These are phyloP conservation scores for Angophora floribunda DNA, from an alignment of 345 rosid species.

Conservation along the genomic window DNA sequence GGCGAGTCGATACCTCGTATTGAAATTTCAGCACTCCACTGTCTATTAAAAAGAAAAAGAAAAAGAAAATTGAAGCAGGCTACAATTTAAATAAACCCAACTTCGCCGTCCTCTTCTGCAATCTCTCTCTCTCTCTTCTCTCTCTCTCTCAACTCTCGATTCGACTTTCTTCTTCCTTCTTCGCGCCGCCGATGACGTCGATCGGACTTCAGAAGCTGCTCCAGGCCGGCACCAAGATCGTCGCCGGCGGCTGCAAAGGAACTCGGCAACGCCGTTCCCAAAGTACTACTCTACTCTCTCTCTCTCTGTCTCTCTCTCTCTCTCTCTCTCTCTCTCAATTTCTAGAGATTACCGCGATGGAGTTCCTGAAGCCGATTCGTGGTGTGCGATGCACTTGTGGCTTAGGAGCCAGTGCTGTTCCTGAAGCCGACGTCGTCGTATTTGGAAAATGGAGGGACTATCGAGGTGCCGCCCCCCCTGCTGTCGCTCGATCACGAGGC, in stretches of 20 bases:
- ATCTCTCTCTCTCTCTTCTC: not conserved
- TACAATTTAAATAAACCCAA: not conserved
- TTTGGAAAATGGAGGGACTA: slow-evolving; percentile 79
- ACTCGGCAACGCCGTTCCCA: slow-evolving; percentile 87
- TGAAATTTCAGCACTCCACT: too few species aligned
- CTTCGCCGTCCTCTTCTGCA: not conserved
- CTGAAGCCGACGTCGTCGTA: slow-evolving; percentile 93
- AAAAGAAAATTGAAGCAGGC: not conserved
- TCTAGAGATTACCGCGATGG: not conserved
- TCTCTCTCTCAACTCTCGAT: slow-evolving; percentile 1
- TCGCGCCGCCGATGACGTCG: slow-evolving; percentile 8
- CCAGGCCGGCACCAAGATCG: slow-evolving; percentile 76
- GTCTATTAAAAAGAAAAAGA: too few species aligned
- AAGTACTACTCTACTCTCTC: slow-evolving; percentile 30
- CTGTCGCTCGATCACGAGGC: slow-evolving; percentile 87
- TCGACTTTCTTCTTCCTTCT: not conserved
- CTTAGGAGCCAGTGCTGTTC: slow-evolving; percentile 79
- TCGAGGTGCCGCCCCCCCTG: slow-evolving; percentile 70
- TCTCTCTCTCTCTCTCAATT: not conserved
- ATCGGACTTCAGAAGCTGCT: slow-evolving; percentile 42
- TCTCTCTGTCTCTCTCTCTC: not conserved
- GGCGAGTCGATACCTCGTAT: not conserved
- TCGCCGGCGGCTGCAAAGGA: slow-evolving; percentile 96
- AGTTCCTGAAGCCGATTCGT: not conserved
- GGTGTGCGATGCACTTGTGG: not conserved